phyloP scores from a whole-genome alignment of 2,329 filamentous ascomycete species.

The Venturia oleaginea region DNA sequence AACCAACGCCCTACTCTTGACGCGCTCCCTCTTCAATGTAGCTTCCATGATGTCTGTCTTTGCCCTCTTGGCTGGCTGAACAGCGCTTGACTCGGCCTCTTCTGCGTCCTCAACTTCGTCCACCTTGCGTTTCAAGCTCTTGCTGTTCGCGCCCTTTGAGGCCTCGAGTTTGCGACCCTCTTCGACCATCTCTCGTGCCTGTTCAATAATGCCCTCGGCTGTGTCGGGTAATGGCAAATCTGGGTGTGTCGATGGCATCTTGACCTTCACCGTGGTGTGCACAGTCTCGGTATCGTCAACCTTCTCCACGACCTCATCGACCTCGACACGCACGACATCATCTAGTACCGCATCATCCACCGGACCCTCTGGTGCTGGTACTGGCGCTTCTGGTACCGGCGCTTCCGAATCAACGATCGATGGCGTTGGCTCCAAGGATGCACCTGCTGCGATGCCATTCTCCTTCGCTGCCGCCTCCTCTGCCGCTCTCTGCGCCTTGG shows the following conservation, averaged over 20 bases:
- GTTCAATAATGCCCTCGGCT: constrained; percentile 71
- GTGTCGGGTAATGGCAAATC: constrained; percentile 68
- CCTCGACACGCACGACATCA: constrained; percentile 57
- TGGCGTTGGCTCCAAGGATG: constrained; percentile 9
- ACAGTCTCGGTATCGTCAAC: constrained; percentile 56
- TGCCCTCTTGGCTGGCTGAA: constrained; percentile 55
- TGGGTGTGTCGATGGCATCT: constrained; percentile 58
- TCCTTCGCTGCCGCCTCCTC: constrained; percentile 32
- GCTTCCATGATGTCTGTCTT: constrained; percentile 58
- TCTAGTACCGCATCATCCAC: constrained; percentile 39
- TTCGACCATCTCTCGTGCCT: constrained; percentile 82
- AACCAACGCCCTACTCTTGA: constrained; percentile 75
- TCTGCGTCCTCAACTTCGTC: constrained; percentile 50
- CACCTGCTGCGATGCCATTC: constrained; percentile 20
- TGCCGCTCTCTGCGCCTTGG: constrained; percentile 18
- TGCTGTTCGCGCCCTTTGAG: constrained; percentile 19
- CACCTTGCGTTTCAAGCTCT: constrained; percentile 29
- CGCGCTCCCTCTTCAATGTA: constrained; percentile 74
- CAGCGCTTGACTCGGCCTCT: constrained; percentile 35
- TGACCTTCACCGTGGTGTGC: constrained; percentile 64
- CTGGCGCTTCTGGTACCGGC: constrained; percentile 14
- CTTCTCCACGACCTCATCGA: constrained; percentile 54
- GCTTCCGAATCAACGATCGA: not conserved
- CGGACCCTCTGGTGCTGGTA: constrained; percentile 11
- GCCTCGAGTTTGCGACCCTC: constrained; percentile 50